These are phyloP conservation scores for Magnusiomyces suaveolens DNA, from an alignment of 1,139 yeast genomes.

Conservation along the genomic window DNA sequence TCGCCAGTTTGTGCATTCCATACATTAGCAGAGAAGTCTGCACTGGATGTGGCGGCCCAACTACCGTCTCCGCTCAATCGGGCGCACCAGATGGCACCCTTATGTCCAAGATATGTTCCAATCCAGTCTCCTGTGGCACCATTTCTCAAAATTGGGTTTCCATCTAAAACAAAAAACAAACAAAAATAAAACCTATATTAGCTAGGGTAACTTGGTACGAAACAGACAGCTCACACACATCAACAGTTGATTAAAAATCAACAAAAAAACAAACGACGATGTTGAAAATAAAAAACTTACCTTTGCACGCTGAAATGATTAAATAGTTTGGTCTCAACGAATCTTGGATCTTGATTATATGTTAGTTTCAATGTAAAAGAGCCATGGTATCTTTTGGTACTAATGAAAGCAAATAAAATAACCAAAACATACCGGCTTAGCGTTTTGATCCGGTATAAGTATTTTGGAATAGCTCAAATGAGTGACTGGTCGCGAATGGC, in stretches of 20 bases:
- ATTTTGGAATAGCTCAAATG: constrained; percentile 29
- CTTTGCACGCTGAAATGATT: constrained; percentile 33
- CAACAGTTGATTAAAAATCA: not conserved
- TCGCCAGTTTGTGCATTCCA: constrained; percentile 31
- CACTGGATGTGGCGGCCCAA: constrained; percentile 31
- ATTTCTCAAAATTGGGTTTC: constrained; percentile 33
- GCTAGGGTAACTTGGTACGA: no score
- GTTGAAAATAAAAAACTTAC: constrained; percentile 16
- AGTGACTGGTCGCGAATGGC: constrained; percentile 35
- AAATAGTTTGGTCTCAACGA: constrained; percentile 14
- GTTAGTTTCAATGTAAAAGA: no score
- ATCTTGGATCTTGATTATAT: constrained; percentile 1
- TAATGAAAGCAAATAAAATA: no score
- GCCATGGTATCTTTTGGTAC: no score
- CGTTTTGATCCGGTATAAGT: constrained; percentile 1
- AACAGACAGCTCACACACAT: no score
- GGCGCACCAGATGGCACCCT: constrained; percentile 35
- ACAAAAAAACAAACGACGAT: not conserved
- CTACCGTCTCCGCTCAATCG: constrained; percentile 25
- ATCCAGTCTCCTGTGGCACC: constrained; percentile 36
- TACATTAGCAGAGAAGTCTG: constrained; percentile 32
- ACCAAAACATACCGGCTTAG: no score
- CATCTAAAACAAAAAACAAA: constrained; percentile 23
- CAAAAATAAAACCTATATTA: no score
- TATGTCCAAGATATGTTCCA: constrained; percentile 34